These are phyloP conservation scores for Prunus yedoensis DNA, from an alignment of 331 rosid genomes.

Conservation along the genomic window DNA sequence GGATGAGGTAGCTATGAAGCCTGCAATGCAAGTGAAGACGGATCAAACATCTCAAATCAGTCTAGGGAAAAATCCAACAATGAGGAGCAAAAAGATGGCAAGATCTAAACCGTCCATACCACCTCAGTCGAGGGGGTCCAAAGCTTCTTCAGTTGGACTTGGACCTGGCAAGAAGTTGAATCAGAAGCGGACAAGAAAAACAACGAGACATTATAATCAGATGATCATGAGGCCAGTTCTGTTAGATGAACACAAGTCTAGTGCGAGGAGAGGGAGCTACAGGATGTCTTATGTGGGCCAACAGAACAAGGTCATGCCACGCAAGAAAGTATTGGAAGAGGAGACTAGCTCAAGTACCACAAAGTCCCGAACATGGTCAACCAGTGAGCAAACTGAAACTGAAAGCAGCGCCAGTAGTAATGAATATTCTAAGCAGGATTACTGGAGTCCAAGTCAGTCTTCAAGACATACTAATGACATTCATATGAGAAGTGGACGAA, in stretches of 20 bases:
- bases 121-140: conserved; percentile 1
- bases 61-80: neutral
- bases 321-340: conserved; percentile 15
- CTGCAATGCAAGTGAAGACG: conserved; percentile 3
- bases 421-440: neutral
- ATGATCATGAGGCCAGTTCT: conserved; percentile 36
- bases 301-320: conserved; percentile 5
- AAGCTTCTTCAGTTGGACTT: neutral
- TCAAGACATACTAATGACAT: neutral
- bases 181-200: conserved; percentile 3
- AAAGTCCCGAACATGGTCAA: conserved; percentile 18
- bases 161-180: conserved; percentile 1
- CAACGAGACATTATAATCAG: conserved; percentile 12
- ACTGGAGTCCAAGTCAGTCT: neutral
- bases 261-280: conserved; percentile 21
- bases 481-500: neutral
- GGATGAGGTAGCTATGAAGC: conserved; percentile 15
- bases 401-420: neutral
- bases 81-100: conserved; percentile 15
- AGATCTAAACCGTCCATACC: conserved; percentile 12
- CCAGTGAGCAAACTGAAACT: conserved; percentile 2
- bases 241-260: conserved; percentile 36
- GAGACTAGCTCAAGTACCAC: conserved; percentile 10
- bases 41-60: neutral
- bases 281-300: conserved; percentile 17